A percentile compares a stretch with the other conserved stretches of the same genome.
phyloP scores from a whole-genome alignment of 352 stramenopile species.

The Paralagenidium karlingii region DNA sequence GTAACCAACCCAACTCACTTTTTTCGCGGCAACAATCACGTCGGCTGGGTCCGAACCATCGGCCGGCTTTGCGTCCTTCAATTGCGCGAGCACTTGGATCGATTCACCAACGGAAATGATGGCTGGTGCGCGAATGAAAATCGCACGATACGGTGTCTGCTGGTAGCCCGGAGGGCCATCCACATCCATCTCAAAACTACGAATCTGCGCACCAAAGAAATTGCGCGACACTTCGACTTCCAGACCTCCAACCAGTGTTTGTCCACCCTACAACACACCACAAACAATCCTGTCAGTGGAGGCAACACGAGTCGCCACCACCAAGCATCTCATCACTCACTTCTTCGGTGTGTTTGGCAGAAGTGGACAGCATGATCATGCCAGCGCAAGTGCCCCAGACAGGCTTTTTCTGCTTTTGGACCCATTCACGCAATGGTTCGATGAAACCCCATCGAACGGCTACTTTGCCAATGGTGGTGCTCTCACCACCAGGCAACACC shows the following conservation, averaged over 20 bases:
- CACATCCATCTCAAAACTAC: conserved; percentile 56
- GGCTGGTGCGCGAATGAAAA: conserved; percentile 95
- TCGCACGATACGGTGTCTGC: conserved; percentile 77
- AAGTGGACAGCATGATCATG: conserved; percentile 92
- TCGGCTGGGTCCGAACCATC: conserved; percentile 66
- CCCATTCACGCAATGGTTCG: conserved; percentile 72
- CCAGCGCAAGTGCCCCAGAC: conserved; percentile 96
- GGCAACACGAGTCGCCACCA: too few species aligned
- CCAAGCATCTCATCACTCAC: conserved; percentile 48
- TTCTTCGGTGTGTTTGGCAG: conserved; percentile 71
- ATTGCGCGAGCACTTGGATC: conserved; percentile 85
- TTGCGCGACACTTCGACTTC: conserved; percentile 94
- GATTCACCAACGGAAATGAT: conserved; percentile 86
- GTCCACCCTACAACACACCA: conserved; percentile 81
- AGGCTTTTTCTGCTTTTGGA: conserved; percentile 52
- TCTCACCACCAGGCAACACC: conserved; percentile 92
- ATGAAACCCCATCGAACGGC: conserved; percentile 68
- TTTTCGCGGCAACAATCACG: conserved; percentile 71
- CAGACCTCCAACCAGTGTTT: conserved; percentile 91
- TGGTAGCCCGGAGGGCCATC: conserved; percentile 41
- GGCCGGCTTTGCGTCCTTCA: conserved; percentile 56
- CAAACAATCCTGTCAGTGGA: too few species aligned
- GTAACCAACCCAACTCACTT: too few species aligned
- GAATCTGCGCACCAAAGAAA: conserved; percentile 94
- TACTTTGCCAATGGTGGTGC: conserved; percentile 91